phyloP scores from a whole-genome alignment of 495 filamentous ascomycete species.

The Bathelium albidoporum region DNA sequence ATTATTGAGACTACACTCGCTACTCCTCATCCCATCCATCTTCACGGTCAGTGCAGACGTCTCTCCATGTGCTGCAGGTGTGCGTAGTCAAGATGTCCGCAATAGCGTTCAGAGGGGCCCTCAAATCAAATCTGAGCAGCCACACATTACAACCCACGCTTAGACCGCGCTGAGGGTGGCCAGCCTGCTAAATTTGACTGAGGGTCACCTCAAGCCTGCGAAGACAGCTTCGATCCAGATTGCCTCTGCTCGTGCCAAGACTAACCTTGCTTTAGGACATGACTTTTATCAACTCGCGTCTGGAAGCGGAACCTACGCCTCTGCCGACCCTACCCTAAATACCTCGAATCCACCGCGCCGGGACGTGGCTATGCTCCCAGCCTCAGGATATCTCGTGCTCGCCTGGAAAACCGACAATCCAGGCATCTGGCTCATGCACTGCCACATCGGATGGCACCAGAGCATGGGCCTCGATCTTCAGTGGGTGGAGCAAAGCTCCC shows the following conservation, averaged over 20 bases:
- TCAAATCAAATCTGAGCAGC: too few relatives aligned
- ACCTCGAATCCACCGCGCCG: constrained; percentile 23
- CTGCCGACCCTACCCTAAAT: constrained; percentile 14
- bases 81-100: neutral
- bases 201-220: too few relatives aligned
- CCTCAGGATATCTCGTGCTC: constrained; percentile 22
- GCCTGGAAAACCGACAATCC: constrained; percentile 25
- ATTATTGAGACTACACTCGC: constrained; percentile 24
- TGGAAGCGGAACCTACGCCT: constrained; percentile 14
- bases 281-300: constrained; percentile 24
- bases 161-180: too few relatives aligned
- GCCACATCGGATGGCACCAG: constrained; percentile 29
- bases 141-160: too few relatives aligned
- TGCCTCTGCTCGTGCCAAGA: neutral
- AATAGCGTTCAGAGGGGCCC: too few relatives aligned
- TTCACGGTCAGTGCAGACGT: constrained; percentile 18
- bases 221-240: too few relatives aligned
- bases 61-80: neutral
- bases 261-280: constrained; percentile 13
- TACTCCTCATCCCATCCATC: constrained; percentile 24
- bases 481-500: constrained; percentile 26
- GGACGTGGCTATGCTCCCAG: constrained; percentile 22
- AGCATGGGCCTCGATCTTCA: constrained; percentile 25
- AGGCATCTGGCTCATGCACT: constrained; percentile 27
- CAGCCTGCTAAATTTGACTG: too few relatives aligned